Evolutionary conservation across 352 stramenopile species (phyloP), one percentile per base, ranked within the genome.

Genomic region (Pythium periplocum): DNA sequence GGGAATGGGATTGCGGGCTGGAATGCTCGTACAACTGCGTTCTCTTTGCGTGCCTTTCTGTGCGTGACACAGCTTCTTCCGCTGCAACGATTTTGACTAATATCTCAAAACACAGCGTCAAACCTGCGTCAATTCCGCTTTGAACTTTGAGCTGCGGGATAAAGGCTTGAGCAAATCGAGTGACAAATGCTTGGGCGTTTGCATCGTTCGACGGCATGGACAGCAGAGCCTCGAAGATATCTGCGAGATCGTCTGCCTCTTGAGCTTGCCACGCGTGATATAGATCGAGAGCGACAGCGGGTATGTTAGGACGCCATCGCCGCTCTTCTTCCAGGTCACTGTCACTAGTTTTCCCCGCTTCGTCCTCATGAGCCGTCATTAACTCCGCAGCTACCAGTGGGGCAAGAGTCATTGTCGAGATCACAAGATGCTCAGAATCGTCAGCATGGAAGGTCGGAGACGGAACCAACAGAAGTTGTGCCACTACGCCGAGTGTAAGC

Each of bases 401-500:
- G 0, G 76, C 32, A 34, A 86, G 47, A 17, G 53, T 50, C 6
- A 78, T 58, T 1, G 74, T 75, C 42, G 59, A 80, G 41, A 84
- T 72, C 9, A 76, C 40, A 2, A 75, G 33, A 33, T 85, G 72
- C 49, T 87, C 73, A 7, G 40, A 40, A 2, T 36, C 39, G 34
- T 72, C 59, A 0, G 63, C 56, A 1, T 71, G 61, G 43, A 85
- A 68, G 17, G 84, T 49, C 31, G 64, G 48, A 12, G 40, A 64
- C 2, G 71, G 63, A 0, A 83, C 36, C 6, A 73, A 38, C 4
- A 82, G 32, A 6, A 62, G 48, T 33, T 64, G 11, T 32, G 60
- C 60, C 0, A 74, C 26, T 6, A 75, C 54, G 1, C 56, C 33
- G 38, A 72, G 45, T 3, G 30, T 39, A 1, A 69, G 62, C 17